These are phyloP conservation scores for Phyllosticta ampelicida DNA, from an alignment of 2,329 filamentous ascomycete species.

Conservation along the genomic window DNA sequence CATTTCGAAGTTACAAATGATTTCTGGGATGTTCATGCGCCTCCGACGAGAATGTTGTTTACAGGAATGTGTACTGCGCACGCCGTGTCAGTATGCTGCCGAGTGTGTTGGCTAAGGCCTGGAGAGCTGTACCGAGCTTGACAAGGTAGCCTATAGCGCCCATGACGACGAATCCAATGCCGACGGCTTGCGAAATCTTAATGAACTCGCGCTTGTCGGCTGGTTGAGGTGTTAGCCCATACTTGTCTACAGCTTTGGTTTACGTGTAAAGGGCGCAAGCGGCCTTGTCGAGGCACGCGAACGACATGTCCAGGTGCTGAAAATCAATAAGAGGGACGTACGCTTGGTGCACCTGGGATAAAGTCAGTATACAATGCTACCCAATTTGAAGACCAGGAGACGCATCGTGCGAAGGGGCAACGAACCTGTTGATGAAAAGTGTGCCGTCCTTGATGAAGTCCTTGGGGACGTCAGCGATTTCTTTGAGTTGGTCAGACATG, in stretches of 20 bases:
- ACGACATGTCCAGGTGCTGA: too few relatives aligned
- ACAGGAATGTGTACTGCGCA: conserved; percentile 40
- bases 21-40: conserved; percentile 18
- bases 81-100: not conserved
- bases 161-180: conserved; percentile 44
- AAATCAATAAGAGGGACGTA: conserved; percentile 15
- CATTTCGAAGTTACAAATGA: not conserved
- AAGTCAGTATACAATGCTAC: not conserved
- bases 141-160: conserved; percentile 43
- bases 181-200: conserved; percentile 27
- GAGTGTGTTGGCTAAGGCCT: not conserved
- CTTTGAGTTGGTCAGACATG: conserved; percentile 59
- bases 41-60: conserved; percentile 43
- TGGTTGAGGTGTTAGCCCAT: not conserved
- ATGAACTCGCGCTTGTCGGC: conserved; percentile 28
- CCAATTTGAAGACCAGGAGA: not conserved
- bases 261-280: not conserved
- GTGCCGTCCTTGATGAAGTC: conserved; percentile 38
- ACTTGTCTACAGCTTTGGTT: not conserved
- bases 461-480: conserved; percentile 49
- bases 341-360: conserved; percentile 33
- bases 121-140: conserved; percentile 33
- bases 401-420: conserved; percentile 1
- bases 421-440: conserved; percentile 35
- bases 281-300: not conserved